Percentiles rank a stretch among this genome's conserved stretches.
These are phyloP conservation scores for Tricholoma saponaceum DNA, from an alignment of 768 basidiomycete species.

Conservation along the genomic window DNA sequence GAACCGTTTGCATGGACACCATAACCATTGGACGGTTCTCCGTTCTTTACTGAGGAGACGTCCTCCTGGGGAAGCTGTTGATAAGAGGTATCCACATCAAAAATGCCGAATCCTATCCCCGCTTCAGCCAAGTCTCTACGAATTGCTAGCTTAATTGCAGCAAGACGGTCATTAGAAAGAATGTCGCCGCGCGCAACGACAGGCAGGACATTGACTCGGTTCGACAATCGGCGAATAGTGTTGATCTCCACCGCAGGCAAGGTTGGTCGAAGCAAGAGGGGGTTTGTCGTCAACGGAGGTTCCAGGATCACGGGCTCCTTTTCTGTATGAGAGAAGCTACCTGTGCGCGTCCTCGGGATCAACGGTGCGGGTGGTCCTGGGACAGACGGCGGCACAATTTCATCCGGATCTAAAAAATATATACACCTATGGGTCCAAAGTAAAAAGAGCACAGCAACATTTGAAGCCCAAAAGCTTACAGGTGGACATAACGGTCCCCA, in stretches of 20 bases:
- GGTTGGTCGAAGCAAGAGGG: constrained; percentile 60
- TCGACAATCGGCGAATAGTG: constrained; percentile 75
- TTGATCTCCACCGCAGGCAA: constrained; percentile 69
- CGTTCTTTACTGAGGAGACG: constrained; percentile 40
- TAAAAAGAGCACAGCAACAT: constrained; percentile 4
- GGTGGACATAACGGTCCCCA: constrained; percentile 77
- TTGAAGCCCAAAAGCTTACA: constrained; percentile 44
- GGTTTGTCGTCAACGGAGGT: constrained; percentile 72
- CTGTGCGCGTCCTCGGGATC: constrained; percentile 63
- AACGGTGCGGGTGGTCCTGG: constrained; percentile 64
- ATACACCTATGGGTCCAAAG: constrained; percentile 56
- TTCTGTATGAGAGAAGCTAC: constrained; percentile 69
- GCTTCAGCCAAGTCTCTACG: constrained; percentile 78
- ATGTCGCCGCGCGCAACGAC: constrained; percentile 80
- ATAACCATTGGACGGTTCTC: constrained; percentile 53
- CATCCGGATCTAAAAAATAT: constrained; percentile 84
- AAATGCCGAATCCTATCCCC: constrained; percentile 87
- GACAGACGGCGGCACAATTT: constrained; percentile 68
- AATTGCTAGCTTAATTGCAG: constrained; percentile 75
- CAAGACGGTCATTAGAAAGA: constrained; percentile 77
- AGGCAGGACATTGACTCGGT: constrained; percentile 83
- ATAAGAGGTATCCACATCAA: constrained; percentile 67
- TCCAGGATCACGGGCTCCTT: constrained; percentile 77
- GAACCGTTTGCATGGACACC: constrained; percentile 47
- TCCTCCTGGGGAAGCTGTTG: constrained; percentile 42